Percentiles rank a stretch among this genome's conserved stretches.
Conservation (phyloP, 1,284 basidiomycete genomes). For the Wolfiporia cocos region DNA sequence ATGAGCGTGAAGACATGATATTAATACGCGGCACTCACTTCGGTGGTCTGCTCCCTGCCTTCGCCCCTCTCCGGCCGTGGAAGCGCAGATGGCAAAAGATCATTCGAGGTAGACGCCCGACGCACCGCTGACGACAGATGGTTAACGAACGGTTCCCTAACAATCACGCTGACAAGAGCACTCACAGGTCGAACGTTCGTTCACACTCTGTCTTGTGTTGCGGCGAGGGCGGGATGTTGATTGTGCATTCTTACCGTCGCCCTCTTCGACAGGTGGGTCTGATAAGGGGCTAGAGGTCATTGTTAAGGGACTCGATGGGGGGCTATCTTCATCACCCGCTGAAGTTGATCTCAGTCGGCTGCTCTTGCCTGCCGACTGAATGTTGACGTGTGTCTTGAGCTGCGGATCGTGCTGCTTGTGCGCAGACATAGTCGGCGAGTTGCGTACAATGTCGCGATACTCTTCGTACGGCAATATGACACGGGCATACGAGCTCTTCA, state of each 20-base stretch:
- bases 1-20: not conserved
- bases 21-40: slow-evolving; percentile 13
- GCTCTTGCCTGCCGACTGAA: slow-evolving; percentile 33
- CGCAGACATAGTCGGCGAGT: slow-evolving; percentile 45
- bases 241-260: slow-evolving; percentile 45
- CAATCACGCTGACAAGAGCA: not conserved
- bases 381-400: slow-evolving; percentile 38
- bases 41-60: slow-evolving; percentile 13
- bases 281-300: slow-evolving; percentile 71
- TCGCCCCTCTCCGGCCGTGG: slow-evolving; percentile 3
- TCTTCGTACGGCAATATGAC: slow-evolving; percentile 94
- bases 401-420: slow-evolving; percentile 27
- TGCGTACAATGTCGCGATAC: slow-evolving; percentile 75
- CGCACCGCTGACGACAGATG: slow-evolving; percentile 12
- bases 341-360: slow-evolving; percentile 29
- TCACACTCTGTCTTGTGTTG: slow-evolving; percentile 19
- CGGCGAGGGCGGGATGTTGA: slow-evolving; percentile 17
- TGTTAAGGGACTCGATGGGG: slow-evolving; percentile 67
- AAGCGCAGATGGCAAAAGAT: slow-evolving; percentile 4
- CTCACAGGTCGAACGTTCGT: slow-evolving; percentile 20
- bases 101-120: slow-evolving; percentile 12
- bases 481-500: slow-evolving; percentile 86
- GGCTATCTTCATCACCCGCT: slow-evolving; percentile 31
- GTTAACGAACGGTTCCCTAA: not conserved
- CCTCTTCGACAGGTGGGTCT: slow-evolving; percentile 72